Percentiles rank a stretch among this genome's conserved stretches.
Conservation (phyloP, 2,329 filamentous ascomycete genomes). For the Paraphoma chrysanthemicola region DNA sequence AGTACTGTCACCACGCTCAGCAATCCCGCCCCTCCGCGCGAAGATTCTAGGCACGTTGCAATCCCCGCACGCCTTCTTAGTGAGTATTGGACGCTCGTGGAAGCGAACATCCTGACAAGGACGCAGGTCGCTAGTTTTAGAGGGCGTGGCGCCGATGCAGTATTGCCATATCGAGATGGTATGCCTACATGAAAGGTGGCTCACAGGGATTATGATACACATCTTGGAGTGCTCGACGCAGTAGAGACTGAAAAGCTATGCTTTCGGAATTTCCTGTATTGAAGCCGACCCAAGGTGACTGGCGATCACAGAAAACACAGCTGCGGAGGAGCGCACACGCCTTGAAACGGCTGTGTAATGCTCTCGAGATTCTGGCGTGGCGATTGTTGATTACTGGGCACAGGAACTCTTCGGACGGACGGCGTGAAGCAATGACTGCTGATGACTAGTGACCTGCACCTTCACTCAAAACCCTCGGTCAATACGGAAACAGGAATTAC, state of each 20-base stretch:
- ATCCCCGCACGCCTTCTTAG: constrained; percentile 22
- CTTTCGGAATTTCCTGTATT: too few relatives aligned
- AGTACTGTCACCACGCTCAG: constrained; percentile 30
- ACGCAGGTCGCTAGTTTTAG: constrained; percentile 7
- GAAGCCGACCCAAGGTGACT: not conserved
- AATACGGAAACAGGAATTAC: not conserved
- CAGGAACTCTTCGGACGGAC: not conserved
- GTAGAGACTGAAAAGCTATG: too few relatives aligned
- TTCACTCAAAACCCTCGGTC: not conserved
- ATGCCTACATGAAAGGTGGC: constrained; percentile 28
- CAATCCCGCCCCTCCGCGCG: constrained; percentile 32
- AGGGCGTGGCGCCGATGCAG: constrained; percentile 23
- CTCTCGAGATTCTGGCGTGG: not conserved
- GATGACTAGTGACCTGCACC: not conserved
- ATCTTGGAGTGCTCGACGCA: constrained; percentile 16
- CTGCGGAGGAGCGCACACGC: not conserved
- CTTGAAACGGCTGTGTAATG: not conserved
- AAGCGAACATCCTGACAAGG: constrained; percentile 26
- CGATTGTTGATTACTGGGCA: not conserved
- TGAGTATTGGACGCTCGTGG: constrained; percentile 24
- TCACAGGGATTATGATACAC: constrained; percentile 32
- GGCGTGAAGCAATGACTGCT: not conserved
- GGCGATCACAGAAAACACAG: not conserved
- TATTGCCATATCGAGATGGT: constrained; percentile 32
- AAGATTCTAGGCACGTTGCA: constrained; percentile 30